Evolutionary conservation across 257 asterid genomes (phyloP), one percentile per base, ranked within the genome.

Genomic region (Fraxinus anomala): DNA sequence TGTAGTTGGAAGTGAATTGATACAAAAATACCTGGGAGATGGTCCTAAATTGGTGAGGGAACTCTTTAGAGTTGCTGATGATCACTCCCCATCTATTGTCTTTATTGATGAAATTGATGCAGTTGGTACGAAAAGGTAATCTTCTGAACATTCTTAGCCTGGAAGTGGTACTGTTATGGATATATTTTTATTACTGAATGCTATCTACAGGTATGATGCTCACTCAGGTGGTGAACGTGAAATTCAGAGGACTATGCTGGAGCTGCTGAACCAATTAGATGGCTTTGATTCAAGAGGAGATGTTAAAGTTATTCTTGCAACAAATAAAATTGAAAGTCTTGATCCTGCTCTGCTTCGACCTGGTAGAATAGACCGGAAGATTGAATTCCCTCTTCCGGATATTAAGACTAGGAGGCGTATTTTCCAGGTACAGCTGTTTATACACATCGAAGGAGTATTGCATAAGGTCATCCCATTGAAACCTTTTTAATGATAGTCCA

Each of bases 171-270:
- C 30, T 1, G 12, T 40, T 30, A 63, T 63, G 40, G 70, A 54
- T 40, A 3, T 31, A 21, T 72, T 12, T 34, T 70, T 42, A 16
- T 59, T 4, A 34, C 70, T 33, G 21, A 19, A 81, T 36, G 40
- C 68, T 37, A 0, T 70, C 14, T 70, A 23, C 76, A 89, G 91
- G 88, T 89, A 89, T 33, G 93, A 89, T 74, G 93, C 93, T 1
- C 89, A 89, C 76, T 89, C 91, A 1, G 93, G 93, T 31, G 93
- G 93, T 79, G 93, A 89, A 78, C 93, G 90, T 66, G 91, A 89
- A 78, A 89, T 89, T 59, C 91, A 89, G 88, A 84, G 91, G 81
- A 89, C 40, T 37, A 37, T 37, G 40, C 40, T 37, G 40, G 40
- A 37, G 40, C 40, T 37, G 10, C 40, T 37, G 75, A 86, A 78